Evolutionary conservation across 176 grass and related monocot genomes (phyloP).

Genomic region (Triticum timopheevii): DNA sequence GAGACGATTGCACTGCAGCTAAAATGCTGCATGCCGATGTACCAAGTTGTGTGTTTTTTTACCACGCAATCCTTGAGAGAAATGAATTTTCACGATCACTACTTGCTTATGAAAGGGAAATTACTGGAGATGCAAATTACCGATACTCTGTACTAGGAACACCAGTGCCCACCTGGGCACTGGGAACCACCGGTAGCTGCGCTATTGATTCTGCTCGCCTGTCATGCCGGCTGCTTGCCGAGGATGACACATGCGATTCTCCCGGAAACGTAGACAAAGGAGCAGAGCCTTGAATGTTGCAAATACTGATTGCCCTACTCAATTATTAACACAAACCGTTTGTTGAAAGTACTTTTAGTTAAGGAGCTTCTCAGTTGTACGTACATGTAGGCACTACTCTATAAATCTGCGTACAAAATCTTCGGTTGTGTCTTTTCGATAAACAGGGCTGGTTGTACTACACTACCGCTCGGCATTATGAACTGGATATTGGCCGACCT

Average conservation of each 20-base stretch:
- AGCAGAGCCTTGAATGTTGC: conserved; percentile 20
- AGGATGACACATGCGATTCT: conserved; percentile 17
- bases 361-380: not conserved
- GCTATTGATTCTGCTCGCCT: not conserved
- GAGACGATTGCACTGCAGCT: not conserved
- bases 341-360: not conserved
- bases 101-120: not conserved
- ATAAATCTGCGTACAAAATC: not conserved
- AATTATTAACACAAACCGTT: conserved; percentile 14
- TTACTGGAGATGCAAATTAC: not conserved
- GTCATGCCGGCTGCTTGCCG: conserved; percentile 1
- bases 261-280: not conserved
- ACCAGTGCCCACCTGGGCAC: not conserved
- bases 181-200: not conserved
- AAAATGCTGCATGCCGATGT: conserved; percentile 14
- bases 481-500: conserved; percentile 1
- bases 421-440: not conserved
- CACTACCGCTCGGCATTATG: not conserved
- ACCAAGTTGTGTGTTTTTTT: conserved; percentile 31
- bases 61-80: conserved; percentile 22
- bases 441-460: not conserved
- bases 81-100: not conserved
- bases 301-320: conserved; percentile 1
- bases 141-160: not conserved
- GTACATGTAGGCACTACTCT: not conserved